Evolutionary conservation across 2,329 filamentous ascomycete species (phyloP), one percentile per base, ranked within the genome.

Genomic region (Aspergillus luchuensis): DNA sequence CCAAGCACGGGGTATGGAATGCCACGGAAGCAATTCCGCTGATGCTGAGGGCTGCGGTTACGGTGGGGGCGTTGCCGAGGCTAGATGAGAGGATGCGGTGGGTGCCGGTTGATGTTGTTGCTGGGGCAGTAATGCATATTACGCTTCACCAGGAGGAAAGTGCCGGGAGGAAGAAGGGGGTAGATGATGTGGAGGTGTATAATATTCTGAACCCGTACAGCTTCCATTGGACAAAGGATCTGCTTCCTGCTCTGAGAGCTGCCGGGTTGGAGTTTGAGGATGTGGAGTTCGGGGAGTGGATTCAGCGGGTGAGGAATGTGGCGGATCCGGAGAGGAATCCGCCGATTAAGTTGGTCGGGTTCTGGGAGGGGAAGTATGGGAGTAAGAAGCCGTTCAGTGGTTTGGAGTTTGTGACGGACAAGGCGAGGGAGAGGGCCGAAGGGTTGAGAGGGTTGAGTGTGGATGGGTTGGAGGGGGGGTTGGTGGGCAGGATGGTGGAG

Each of bases 311-410:
- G 11, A 74, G 80, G 4, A 72, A 72, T 2, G 79, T 85, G 53
- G 76, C 74, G 2, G 82, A 86, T 67, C 80, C 82, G 0, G 62
- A 74, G 5, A 70, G 64, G 15, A 86, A 86, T 63, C 83, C 84
- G 10, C 78, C 81, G 0, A 76, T 84, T 63, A 85, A 85, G 68
- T 73, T 85, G 1, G 61, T 84, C 1, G 82, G 84, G 45, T 86
- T 84, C 72, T 85, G 84, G 60, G 71, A 76, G 4, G 72, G 73
- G 2, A 85, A 85, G 66, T 86, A 85, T 62, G 80, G 81, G 51
- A 61, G 58, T 8, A 62, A 61, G 17, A 8, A 43, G 38, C 62
- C 60, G 2, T 48, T 61, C 19, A 56, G 60, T 36, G 48, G 38
- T 1, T 36, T 66, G 19, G 30, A 53, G 6, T 71, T 66, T 63